Percentiles rank a stretch among this genome's conserved stretches.
These are phyloP conservation scores for Ganoderma sp. DNA, from an alignment of 1,284 basidiomycete species.

Conservation along the genomic window DNA sequence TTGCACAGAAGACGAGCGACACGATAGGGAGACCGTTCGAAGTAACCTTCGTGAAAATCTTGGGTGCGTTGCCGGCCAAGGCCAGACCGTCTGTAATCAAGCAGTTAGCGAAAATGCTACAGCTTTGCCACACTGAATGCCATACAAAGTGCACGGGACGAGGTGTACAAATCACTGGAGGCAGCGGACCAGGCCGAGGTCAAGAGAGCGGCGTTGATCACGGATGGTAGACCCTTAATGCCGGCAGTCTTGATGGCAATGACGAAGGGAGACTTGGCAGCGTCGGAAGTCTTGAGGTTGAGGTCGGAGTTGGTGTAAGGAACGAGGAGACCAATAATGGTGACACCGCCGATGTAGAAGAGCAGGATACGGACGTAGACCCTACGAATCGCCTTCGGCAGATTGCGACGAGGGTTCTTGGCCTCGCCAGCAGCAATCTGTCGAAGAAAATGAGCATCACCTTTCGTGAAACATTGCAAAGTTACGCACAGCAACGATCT, in stretches of 20 bases:
- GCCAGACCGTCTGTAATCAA: slow-evolving; percentile 72
- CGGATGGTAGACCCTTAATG: slow-evolving; percentile 80
- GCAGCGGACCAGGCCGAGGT: slow-evolving; percentile 90
- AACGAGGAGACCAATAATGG: slow-evolving; percentile 79
- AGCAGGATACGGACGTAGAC: slow-evolving; percentile 76
- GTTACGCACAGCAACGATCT: slow-evolving; percentile 72
- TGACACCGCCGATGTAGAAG: slow-evolving; percentile 67
- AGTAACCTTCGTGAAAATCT: slow-evolving; percentile 71
- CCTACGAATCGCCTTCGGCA: slow-evolving; percentile 70
- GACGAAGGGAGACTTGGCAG: slow-evolving; percentile 82
- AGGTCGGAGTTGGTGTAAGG: slow-evolving; percentile 68
- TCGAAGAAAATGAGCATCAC: neutral
- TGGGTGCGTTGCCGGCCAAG: slow-evolving; percentile 78
- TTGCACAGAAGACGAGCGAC: slow-evolving; percentile 71
- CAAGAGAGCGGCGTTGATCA: slow-evolving; percentile 87
- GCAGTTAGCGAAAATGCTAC: neutral
- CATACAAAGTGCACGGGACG: slow-evolving; percentile 81
- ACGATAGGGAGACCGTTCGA: slow-evolving; percentile 79
- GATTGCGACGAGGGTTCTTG: slow-evolving; percentile 70
- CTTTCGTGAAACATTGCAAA: slow-evolving; percentile 19
- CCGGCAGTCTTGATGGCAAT: slow-evolving; percentile 79
- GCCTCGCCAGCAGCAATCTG: slow-evolving; percentile 81
- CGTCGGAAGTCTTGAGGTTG: slow-evolving; percentile 58
- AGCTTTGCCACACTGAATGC: slow-evolving; percentile 17
- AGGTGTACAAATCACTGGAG: slow-evolving; percentile 83